Evolutionary conservation across 1,139 yeast species (phyloP).

Genomic region (Schizosaccharomyces versatilis): DNA sequence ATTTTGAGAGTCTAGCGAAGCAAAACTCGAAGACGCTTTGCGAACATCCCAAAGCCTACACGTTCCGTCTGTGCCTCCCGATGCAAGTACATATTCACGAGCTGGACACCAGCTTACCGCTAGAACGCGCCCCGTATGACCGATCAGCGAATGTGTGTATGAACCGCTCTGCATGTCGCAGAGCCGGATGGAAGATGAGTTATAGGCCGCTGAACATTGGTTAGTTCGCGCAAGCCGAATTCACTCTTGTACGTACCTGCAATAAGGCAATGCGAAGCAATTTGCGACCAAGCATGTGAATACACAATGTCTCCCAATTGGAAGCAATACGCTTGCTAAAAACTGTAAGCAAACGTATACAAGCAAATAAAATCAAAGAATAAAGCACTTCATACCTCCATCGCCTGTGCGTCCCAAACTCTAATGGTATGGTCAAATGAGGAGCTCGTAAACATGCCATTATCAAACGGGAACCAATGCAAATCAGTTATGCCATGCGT

Average conservation of each 20-base stretch:
- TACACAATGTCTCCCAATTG: constrained; percentile 26
- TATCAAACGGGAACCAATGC: constrained; percentile 78
- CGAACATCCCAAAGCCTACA: constrained; percentile 53
- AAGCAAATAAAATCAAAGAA: too few species aligned
- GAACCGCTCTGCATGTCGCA: constrained; percentile 47
- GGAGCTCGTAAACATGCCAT: constrained; percentile 64
- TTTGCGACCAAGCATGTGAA: constrained; percentile 20
- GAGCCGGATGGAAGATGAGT: constrained; percentile 46
- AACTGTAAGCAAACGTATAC: neutral
- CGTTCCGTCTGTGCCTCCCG: constrained; percentile 54
- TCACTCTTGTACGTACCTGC: constrained; percentile 20
- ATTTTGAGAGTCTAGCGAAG: constrained; percentile 31
- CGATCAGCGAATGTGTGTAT: constrained; percentile 46
- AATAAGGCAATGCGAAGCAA: constrained; percentile 32
- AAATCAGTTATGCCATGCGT: constrained; percentile 43
- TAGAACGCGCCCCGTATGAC: constrained; percentile 37
- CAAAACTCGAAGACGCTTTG: constrained; percentile 40
- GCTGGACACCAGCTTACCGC: constrained; percentile 59
- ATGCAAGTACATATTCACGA: constrained; percentile 36
- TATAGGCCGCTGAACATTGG: constrained; percentile 15
- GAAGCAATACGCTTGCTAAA: constrained; percentile 34
- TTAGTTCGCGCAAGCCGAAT: constrained; percentile 4
- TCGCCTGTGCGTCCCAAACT: constrained; percentile 57
- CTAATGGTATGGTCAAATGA: constrained; percentile 62
- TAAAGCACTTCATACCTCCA: constrained; percentile 18